phyloP scores from a whole-genome alignment of 805 yeast species.

The Monosporozyma aquatica region DNA sequence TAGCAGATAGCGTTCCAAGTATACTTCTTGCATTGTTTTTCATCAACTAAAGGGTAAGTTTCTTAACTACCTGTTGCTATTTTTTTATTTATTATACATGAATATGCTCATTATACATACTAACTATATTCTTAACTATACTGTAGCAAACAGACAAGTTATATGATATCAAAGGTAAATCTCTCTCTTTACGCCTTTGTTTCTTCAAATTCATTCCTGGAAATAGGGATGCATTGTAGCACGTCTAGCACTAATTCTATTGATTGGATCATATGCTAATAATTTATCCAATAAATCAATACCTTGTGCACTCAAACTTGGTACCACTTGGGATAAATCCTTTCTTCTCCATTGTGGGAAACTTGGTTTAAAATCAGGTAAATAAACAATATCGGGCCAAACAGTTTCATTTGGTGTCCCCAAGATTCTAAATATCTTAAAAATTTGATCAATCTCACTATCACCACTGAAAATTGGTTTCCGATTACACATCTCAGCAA shows the following conservation, averaged over 20 bases:
- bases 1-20: too few species aligned
- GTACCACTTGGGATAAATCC: constrained; percentile 71
- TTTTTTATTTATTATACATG: neutral
- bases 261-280: constrained; percentile 86
- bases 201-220: constrained; percentile 13
- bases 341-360: constrained; percentile 85
- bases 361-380: constrained; percentile 78
- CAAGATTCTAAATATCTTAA: constrained; percentile 83
- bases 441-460: constrained; percentile 89
- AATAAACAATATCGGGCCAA: constrained; percentile 93
- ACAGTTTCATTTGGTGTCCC: constrained; percentile 94
- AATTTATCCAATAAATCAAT: constrained; percentile 71
- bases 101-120: too few species aligned
- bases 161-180: neutral
- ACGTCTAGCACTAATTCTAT: constrained; percentile 87
- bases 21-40: too few species aligned
- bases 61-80: neutral
- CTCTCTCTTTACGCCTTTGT: too few species aligned
- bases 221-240: constrained; percentile 76
- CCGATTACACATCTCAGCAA: constrained; percentile 98
- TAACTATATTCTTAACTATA: too few species aligned
- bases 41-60: too few species aligned
- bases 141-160: too few species aligned
- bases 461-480: constrained; percentile 94
- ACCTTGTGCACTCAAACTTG: constrained; percentile 75